Percentiles rank a stretch among this genome's conserved stretches.
Conservation (phyloP, 2,329 filamentous ascomycete genomes). For the Stenocarpella maydis region DNA sequence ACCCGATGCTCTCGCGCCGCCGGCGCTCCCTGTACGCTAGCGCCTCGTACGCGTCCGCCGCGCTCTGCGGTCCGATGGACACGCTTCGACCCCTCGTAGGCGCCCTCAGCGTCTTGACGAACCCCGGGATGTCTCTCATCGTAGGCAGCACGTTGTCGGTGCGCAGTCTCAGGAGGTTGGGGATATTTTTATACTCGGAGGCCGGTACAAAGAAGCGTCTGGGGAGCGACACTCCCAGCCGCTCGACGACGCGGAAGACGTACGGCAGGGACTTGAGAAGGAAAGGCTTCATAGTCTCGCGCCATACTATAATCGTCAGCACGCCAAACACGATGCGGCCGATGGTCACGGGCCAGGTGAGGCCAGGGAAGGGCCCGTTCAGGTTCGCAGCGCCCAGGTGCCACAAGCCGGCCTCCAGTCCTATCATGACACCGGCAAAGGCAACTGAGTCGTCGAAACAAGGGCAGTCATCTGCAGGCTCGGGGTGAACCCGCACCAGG, state of each 20-base stretch:
- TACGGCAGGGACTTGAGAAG: constrained; percentile 82
- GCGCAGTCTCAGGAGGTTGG: constrained; percentile 70
- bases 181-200: constrained; percentile 88
- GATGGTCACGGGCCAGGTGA: constrained; percentile 72
- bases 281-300: constrained; percentile 86
- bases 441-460: constrained; percentile 97
- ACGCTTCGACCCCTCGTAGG: constrained; percentile 81
- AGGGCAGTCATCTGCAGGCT: constrained; percentile 95
- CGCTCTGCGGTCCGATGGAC: constrained; percentile 92
- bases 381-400: constrained; percentile 71
- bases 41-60: constrained; percentile 95
- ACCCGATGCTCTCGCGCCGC: constrained; percentile 62
- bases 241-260: constrained; percentile 85
- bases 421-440: constrained; percentile 90
- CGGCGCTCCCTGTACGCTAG: constrained; percentile 83
- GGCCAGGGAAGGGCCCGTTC: constrained; percentile 49
- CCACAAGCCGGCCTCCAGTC: constrained; percentile 84
- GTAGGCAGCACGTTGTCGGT: constrained; percentile 88
- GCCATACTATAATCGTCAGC: constrained; percentile 85
- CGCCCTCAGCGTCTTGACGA: constrained; percentile 83
- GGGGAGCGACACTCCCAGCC: constrained; percentile 79
- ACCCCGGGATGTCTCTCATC: constrained; percentile 84
- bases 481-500: constrained; percentile 88
- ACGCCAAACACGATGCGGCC: constrained; percentile 82
- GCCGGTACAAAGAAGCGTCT: constrained; percentile 91